Evolutionary conservation across 352 stramenopile genomes (phyloP).

Genomic region (Phytophthora crassamura): DNA sequence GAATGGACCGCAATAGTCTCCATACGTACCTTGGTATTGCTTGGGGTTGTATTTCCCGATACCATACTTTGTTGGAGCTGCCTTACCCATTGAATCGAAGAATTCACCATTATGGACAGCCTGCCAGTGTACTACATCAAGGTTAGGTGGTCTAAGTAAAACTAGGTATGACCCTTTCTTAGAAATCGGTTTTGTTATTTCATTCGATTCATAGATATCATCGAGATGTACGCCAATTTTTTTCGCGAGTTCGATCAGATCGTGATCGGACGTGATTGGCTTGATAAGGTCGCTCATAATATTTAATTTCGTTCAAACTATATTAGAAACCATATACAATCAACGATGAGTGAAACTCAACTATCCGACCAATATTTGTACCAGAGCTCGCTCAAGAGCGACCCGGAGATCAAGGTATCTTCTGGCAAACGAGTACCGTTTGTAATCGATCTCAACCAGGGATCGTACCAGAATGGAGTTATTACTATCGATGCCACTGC

Average conservation of each 20-base stretch:
- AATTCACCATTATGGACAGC: constrained; percentile 17
- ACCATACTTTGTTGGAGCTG: constrained; percentile 6
- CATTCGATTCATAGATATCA: constrained; percentile 5
- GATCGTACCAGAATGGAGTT: constrained; percentile 19
- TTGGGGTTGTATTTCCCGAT: constrained; percentile 19
- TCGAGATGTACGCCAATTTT: not conserved
- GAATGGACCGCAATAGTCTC: no score
- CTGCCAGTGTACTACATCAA: constrained; percentile 22
- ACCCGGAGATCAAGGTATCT: no score
- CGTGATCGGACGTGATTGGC: no score
- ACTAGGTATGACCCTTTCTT: constrained; percentile 22
- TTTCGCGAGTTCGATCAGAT: constrained; percentile 8
- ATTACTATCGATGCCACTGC: constrained; percentile 18
- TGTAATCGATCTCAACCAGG: no score
- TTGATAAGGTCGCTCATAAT: constrained; percentile 8
- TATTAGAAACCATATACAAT: no score
- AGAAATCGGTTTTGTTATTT: constrained; percentile 10
- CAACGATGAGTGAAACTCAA: no score
- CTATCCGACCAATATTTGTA: no score
- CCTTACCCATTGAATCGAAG: constrained; percentile 28
- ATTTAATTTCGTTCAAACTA: no score
- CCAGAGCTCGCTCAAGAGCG: no score
- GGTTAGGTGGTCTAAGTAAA: constrained; percentile 16
- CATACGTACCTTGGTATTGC: constrained; percentile 22
- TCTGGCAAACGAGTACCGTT: no score